A percentile compares a stretch with the other conserved stretches of the same genome.
Conservation (phyloP, 2,329 filamentous ascomycete genomes). For the Penicillium decumbens region DNA sequence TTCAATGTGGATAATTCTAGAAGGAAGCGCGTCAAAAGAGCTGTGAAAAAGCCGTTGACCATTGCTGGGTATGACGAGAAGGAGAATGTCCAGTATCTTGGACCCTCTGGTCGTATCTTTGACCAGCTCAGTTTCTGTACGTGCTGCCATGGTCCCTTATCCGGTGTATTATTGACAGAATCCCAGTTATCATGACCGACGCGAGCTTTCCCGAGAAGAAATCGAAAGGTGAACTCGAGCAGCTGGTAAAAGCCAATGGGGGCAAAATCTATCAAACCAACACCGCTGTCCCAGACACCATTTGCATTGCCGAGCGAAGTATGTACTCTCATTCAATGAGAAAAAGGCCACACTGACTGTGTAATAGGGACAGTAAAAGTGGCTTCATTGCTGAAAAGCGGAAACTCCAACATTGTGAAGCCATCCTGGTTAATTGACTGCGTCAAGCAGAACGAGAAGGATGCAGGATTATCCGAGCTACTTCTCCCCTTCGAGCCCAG, state of each 20-base stretch:
- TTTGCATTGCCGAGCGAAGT: conserved; percentile 75
- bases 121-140: conserved; percentile 69
- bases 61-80: conserved; percentile 65
- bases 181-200: conserved; percentile 66
- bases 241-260: conserved; percentile 75
- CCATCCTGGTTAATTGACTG: conserved; percentile 83
- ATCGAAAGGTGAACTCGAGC: conserved; percentile 73
- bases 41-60: conserved; percentile 62
- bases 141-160: conserved; percentile 6
- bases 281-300: conserved; percentile 56
- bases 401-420: conserved; percentile 66
- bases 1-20: conserved; percentile 65
- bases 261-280: conserved; percentile 74
- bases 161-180: neutral
- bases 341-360: neutral
- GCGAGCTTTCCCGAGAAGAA: conserved; percentile 65
- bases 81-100: conserved; percentile 51
- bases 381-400: conserved; percentile 71
- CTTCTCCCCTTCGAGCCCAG: conserved; percentile 62
- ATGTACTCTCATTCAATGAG: conserved; percentile 6
- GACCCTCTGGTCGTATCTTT: conserved; percentile 63
- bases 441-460: conserved; percentile 56
- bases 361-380: conserved; percentile 63
- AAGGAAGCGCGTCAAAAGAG: conserved; percentile 60
- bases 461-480: conserved; percentile 50